phyloP scores from a whole-genome alignment of 1,284 basidiomycete genomes.

The Ustanciosporium gigantosporum region DNA sequence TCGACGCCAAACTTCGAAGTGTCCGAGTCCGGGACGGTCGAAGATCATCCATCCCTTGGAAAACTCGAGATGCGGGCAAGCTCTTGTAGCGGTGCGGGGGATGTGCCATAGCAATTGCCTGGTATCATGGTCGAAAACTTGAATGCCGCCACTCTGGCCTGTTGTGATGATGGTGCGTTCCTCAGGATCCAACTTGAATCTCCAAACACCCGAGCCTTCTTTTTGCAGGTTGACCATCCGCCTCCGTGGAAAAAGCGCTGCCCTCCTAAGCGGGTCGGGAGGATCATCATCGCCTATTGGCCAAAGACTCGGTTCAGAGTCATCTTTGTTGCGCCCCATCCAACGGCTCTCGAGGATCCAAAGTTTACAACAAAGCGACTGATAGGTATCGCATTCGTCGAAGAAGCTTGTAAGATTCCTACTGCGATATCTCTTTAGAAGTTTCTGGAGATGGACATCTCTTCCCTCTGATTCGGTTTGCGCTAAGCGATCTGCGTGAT shows the following conservation, averaged over 20 bases:
- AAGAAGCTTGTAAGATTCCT: slow-evolving; percentile 23
- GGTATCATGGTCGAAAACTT: slow-evolving; percentile 23
- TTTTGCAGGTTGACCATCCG: too few species aligned
- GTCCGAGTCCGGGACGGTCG: slow-evolving; percentile 31
- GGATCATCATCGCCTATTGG: too few species aligned
- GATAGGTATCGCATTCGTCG: slow-evolving; percentile 17
- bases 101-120: slow-evolving; percentile 40
- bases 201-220: slow-evolving; percentile 22
- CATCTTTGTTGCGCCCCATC: too few species aligned
- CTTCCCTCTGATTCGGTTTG: too few species aligned
- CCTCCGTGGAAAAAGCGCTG: too few species aligned
- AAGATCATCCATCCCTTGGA: slow-evolving; percentile 49
- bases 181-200: slow-evolving; percentile 50
- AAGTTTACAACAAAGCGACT: slow-evolving; percentile 15
- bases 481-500: too few species aligned
- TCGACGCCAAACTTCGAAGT: slow-evolving; percentile 51
- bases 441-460: not conserved
- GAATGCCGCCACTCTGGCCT: slow-evolving; percentile 17
- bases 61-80: slow-evolving; percentile 49
- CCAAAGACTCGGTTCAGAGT: too few species aligned
- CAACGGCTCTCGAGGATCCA: slow-evolving; percentile 29
- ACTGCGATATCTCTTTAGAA: slow-evolving; percentile 7
- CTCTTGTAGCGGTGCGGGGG: slow-evolving; percentile 15
- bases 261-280: too few species aligned
- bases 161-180: slow-evolving; percentile 42